phyloP scores from a whole-genome alignment of 2,329 filamentous ascomycete genomes.

The Cytospora mali region DNA sequence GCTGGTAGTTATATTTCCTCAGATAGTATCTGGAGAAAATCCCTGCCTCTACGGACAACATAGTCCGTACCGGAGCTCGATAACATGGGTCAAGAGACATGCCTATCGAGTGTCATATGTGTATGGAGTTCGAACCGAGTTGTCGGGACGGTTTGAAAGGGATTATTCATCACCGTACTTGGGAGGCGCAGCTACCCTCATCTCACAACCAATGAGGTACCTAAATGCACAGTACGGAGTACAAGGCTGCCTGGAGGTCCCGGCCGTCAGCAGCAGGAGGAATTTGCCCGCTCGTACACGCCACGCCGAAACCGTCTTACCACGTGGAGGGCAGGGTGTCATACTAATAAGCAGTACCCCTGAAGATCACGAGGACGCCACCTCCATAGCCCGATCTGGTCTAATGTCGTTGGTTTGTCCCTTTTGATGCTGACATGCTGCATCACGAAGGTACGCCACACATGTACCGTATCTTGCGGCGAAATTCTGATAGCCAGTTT shows the following conservation, averaged over 20 bases:
- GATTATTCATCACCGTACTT: neutral
- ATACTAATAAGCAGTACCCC: constrained; percentile 1
- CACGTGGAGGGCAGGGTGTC: constrained; percentile 20
- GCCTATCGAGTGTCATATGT: neutral
- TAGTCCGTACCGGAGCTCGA: neutral
- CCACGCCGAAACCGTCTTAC: constrained; percentile 1
- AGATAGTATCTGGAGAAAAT: neutral
- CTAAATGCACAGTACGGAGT: neutral
- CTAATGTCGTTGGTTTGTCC: neutral
- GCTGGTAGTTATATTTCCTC: neutral
- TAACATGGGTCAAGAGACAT: neutral
- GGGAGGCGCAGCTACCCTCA: neutral
- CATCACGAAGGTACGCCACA: neutral
- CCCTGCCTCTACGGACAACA: neutral
- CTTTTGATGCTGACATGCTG: neutral
- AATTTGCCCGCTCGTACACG: constrained; percentile 2
- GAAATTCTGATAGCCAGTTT: neutral
- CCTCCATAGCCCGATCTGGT: neutral
- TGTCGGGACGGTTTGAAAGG: neutral
- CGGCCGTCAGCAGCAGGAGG: neutral
- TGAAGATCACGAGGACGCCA: constrained; percentile 5
- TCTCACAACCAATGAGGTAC: constrained; percentile 6
- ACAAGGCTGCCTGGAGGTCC: neutral
- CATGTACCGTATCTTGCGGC: neutral
- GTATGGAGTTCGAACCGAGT: neutral